Evolutionary conservation across 257 asterid species (phyloP), one percentile per base, ranked within the genome.

Genomic region (Datura wrightii): DNA sequence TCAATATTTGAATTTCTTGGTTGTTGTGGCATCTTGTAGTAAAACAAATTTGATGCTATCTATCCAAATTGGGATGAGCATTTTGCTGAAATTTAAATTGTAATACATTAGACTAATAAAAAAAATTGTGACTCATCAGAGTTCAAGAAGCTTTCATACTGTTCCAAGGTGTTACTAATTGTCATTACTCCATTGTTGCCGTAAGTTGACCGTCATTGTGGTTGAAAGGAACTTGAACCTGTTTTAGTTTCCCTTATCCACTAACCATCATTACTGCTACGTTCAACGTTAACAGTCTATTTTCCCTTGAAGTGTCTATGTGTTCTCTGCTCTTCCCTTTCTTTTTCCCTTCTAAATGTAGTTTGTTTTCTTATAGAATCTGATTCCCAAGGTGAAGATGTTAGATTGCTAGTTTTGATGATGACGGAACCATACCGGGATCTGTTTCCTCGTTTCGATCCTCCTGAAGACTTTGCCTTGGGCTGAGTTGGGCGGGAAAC

Each of bases 151-250:
- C 59, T 72, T 19, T 72, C 18, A 44, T n/a, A 10, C 10, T 46
- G 36, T 10, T 10, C 58, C 39, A 72, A 46, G n/a, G 58, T 72
- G 54, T 72, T 46, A 46, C 10, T 44, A 10, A 46, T n/a, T 44
- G 19, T 11, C 56, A 5, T 46, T 44, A 24, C 58, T 72, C 15
- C 80, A 72, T 19, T 9, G 11, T 46, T 46, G 80, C 58, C 6
- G 3, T 72, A 41, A 46, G 19, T 46, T 44, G 54, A 48, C 58
- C 15, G 1, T 52, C 56, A 44, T 3, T 44, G 80, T 19, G n/a
- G 58, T 72, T 74, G 59, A 74, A 74, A 46, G 56, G n/a, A 71
- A n/a, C 79, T 7, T 74, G 41, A 19, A 74, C 59, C 80, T 19
- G 80, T 46, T 46, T 5, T 19, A 10, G 42, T 74, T 74, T 19